Conservation (phyloP, 75 land plant genomes). For the Gnetum montanum region DNA sequence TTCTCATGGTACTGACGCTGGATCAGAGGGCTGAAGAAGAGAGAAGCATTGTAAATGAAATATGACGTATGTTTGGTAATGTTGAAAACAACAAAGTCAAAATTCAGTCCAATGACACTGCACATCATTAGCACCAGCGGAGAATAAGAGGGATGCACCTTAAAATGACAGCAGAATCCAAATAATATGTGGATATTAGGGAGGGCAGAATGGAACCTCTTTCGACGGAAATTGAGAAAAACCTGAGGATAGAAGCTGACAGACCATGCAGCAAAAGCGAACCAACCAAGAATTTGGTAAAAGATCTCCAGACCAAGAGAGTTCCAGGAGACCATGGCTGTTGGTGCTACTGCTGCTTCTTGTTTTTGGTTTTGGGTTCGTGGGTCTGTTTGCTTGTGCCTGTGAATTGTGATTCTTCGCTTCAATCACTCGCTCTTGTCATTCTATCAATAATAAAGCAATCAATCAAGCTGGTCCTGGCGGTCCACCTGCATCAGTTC, state of each 20-base stretch:
- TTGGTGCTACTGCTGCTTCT: too few relatives aligned
- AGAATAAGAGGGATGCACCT: constrained; percentile 2
- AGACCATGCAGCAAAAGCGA: constrained; percentile 80
- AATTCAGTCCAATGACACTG: constrained; percentile 91
- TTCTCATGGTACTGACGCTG: constrained; percentile 77
- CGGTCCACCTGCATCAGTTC: too few relatives aligned
- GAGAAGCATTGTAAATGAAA: constrained; percentile 73
- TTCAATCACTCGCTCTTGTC: too few relatives aligned
- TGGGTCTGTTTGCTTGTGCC: too few relatives aligned
- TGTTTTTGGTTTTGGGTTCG: too few relatives aligned
- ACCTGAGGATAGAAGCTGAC: constrained; percentile 96
- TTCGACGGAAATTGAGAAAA: constrained; percentile 71
- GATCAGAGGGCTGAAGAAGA: constrained; percentile 77
- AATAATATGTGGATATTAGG: not conserved
- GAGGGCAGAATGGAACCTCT: constrained; percentile 45
- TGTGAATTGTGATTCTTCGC: too few relatives aligned
- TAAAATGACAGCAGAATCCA: not conserved
- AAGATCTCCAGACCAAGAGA: constrained; percentile 36
- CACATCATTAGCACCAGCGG: not conserved
- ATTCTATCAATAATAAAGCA: too few relatives aligned
- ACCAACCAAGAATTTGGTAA: constrained; percentile 79
- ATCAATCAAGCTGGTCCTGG: too few relatives aligned
- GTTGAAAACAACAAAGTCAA: constrained; percentile 86
- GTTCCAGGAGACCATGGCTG: constrained; percentile 53
- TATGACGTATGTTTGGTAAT: constrained; percentile 92